Evolutionary conservation across 169 alveolate genomes (phyloP), one percentile per base, ranked within the genome.

Genomic region (Eimeria zaria): DNA sequence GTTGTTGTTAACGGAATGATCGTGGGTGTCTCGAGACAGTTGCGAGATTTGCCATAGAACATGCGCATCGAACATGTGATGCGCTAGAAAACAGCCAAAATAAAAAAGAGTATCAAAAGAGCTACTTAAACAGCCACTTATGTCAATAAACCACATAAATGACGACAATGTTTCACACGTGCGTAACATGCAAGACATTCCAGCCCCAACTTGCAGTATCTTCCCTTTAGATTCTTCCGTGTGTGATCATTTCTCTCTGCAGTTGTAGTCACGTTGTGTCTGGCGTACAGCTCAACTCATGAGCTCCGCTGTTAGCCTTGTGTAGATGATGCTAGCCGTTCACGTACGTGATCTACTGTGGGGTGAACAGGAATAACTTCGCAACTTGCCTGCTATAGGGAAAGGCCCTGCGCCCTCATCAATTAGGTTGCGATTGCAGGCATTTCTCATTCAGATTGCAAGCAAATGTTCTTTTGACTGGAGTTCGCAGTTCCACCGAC

Each of bases 171-270:
- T 64, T 64, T 64, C 80, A 69, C 9, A 14, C 30, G 12, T 46
- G 80, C 80, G 64, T 64, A 24, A 44, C 60, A 44, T 76, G 62
- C 60, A 11, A 1, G 64, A 20, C 55, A 24, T 16, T 27, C 9
- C 87, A 76, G 87, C 87, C 87, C 87, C 87, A 41, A 41, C n/a
- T n/a, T 76, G 48, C 87, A 9, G 80, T 14, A 7, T 33, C 76
- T 20, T 33, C 80, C 51, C 24, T 69, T 0, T 7, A 33, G 27
- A 69, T 22, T 36, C 20, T 69, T 69, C 51, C 51, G 4, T 36
- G 51, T 69, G 51, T 11, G 24, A 27, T 33, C 24, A 27, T 8
- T 33, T 33, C 14, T 69, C 44, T 69, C 80, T 69, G 80, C 51
- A 20, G n/a, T 30, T 27, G 51, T 33, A n/a, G 6, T 69, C 36